These are phyloP conservation scores for Telfairia occidentalis DNA, from an alignment of 331 rosid species.

Conservation along the genomic window DNA sequence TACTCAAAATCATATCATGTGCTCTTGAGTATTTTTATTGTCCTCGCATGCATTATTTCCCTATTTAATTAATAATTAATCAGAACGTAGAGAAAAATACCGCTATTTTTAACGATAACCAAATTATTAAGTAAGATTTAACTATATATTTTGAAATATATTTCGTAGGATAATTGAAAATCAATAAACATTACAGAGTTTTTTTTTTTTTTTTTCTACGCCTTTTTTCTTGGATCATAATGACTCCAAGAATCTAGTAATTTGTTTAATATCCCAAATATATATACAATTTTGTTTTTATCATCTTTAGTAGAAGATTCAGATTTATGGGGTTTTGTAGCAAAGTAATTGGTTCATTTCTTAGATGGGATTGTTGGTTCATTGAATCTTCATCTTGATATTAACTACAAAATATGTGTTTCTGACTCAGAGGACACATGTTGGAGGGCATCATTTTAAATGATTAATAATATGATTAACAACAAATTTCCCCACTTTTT, in stretches of 20 bases:
- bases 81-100: no score
- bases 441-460: background rate
- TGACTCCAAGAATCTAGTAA: background rate
- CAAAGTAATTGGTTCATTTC: constrained; percentile 3
- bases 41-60: background rate
- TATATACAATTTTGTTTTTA: background rate
- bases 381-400: constrained; percentile 4
- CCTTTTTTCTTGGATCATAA: background rate
- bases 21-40: background rate
- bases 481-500: background rate
- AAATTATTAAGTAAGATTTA: background rate
- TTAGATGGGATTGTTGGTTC: background rate
- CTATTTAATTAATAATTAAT: background rate
- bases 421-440: constrained; percentile 1
- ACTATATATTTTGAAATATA: no score
- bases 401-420: constrained; percentile 2
- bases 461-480: background rate
- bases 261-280: background rate
- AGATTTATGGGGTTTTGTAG: constrained; percentile 10
- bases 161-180: no score
- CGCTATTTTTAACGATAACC: background rate
- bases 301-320: background rate
- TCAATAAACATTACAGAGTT: background rate
- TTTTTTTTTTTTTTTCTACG: no score
- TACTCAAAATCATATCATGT: constrained; percentile 1